phyloP scores from a whole-genome alignment of 768 basidiomycete species.

The Boletus patriciae region DNA sequence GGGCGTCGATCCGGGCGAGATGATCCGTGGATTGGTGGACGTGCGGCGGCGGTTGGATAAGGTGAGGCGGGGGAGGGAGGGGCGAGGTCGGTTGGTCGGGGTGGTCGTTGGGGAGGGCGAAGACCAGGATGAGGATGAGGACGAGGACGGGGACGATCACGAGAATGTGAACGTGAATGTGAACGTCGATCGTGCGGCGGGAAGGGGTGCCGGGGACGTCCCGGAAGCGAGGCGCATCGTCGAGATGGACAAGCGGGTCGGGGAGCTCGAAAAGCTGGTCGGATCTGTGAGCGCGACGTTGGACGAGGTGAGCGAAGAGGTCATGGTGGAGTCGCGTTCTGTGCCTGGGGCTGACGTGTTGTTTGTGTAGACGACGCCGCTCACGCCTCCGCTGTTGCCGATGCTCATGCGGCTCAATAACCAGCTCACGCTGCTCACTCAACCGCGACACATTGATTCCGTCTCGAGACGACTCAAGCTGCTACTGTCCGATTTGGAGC shows the following conservation, averaged over 20 bases:
- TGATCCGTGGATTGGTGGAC: constrained; percentile 76
- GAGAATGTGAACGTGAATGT: not conserved
- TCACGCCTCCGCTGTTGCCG: constrained; percentile 80
- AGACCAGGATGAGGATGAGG: not conserved
- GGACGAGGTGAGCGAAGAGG: constrained; percentile 65
- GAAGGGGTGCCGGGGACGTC: constrained; percentile 20
- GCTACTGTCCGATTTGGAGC: constrained; percentile 88
- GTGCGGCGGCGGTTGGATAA: constrained; percentile 67
- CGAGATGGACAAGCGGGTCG: constrained; percentile 81
- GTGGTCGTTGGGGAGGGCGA: constrained; percentile 44
- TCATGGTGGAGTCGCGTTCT: not conserved
- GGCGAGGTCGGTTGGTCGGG: constrained; percentile 61
- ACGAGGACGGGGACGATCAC: constrained; percentile 3
- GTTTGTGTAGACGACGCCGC: constrained; percentile 56
- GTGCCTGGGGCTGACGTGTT: constrained; percentile 4
- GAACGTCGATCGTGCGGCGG: not conserved
- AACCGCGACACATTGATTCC: constrained; percentile 94
- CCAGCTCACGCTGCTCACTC: constrained; percentile 85
- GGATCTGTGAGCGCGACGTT: constrained; percentile 77
- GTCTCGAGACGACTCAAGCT: constrained; percentile 92
- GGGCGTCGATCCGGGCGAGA: constrained; percentile 68
- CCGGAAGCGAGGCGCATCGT: constrained; percentile 52
- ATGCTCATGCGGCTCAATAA: constrained; percentile 79
- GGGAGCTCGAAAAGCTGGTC: constrained; percentile 77
- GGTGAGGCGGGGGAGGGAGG: constrained; percentile 64